Evolutionary conservation across 176 grass and related monocot genomes (phyloP), one percentile per base, ranked within the genome.

Genomic region (Bothriochloa decipiens): DNA sequence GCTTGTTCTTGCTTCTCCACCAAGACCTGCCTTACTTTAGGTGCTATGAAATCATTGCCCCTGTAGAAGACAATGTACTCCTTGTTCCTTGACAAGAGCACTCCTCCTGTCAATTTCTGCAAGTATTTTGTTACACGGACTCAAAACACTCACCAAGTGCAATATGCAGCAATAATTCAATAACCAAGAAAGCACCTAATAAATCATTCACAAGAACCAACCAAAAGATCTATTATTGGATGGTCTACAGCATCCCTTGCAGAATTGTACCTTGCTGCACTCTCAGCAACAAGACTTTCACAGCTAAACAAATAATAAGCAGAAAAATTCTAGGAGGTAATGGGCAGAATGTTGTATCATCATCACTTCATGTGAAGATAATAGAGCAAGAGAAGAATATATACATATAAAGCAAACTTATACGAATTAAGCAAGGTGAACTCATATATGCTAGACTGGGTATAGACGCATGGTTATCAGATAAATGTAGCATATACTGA

Each of bases 91-190:
- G 96, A 95, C 43, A 98, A n/a, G 85, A 98, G 91, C 13, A 91
- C 88, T 78, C 93, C 95, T 84, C 95, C 96, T 85, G 96, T 98
- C 84, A 98, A 94, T 92, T 90, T 95, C 93, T 98, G 96, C 77
- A 92, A 53, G 86, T 70, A 15, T 53, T 82, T 75, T 76, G 35
- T 77, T 74, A 85, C 70, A 52, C 17, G 6, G 6, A 87, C 67
- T 89, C 68, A 86, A 88, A 81, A 82, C 73, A 90, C 68, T 55
- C 70, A 79, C 5, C 20, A 22, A 16, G 15, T 72, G 11, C 22
- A 82, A 32, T 20, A 17, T 39, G 46, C 26, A 43, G 12, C 33
- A 79, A 66, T 27, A 72, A 82, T 39, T 68, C 25, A 78, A 42
- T 72, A 10, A 84, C 62, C 35, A 82, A 82, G 11, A 73, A 90